Evolutionary conservation across 306 rosid genomes (phyloP).

Genomic region (Cicer cuneatum): DNA sequence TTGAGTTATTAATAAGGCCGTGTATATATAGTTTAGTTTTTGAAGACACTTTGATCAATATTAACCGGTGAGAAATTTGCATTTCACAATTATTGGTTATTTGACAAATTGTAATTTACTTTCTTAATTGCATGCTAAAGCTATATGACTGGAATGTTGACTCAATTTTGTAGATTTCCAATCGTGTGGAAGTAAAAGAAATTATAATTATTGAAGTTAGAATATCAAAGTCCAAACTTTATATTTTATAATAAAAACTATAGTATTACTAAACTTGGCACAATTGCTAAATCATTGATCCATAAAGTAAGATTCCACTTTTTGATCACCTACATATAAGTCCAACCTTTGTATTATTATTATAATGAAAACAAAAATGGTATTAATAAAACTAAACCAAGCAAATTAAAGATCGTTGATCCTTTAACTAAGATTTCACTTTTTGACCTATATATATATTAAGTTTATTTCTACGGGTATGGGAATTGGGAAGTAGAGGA

Average conservation of each 20-base stretch:
- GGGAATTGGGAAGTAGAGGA: constrained; percentile 32
- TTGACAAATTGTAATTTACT: constrained; percentile 48
- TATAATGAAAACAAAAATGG: not conserved
- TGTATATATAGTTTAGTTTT: constrained; percentile 27
- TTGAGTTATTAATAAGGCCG: constrained; percentile 25
- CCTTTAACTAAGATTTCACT: constrained; percentile 31
- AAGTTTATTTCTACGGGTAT: constrained; percentile 17
- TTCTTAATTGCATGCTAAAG: constrained; percentile 38
- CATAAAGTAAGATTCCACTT: constrained; percentile 23
- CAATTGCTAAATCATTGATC: constrained; percentile 10
- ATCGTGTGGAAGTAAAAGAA: constrained; percentile 35
- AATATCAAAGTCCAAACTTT: constrained; percentile 2
- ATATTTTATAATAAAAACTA: not conserved
- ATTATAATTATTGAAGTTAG: not conserved
- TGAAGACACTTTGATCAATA: constrained; percentile 26
- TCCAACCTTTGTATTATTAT: constrained; percentile 20
- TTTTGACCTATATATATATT: constrained; percentile 38
- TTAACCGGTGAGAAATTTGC: constrained; percentile 24
- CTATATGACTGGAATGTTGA: constrained; percentile 50
- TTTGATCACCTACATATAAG: constrained; percentile 19
- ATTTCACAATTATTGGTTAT: constrained; percentile 31
- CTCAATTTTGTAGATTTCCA: constrained; percentile 39
- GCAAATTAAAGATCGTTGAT: constrained; percentile 14
- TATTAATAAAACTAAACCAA: constrained; percentile 4
- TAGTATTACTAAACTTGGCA: not conserved